phyloP scores from a whole-genome alignment of 2,329 filamentous ascomycete genomes.

The Aspergillus ibericus region DNA sequence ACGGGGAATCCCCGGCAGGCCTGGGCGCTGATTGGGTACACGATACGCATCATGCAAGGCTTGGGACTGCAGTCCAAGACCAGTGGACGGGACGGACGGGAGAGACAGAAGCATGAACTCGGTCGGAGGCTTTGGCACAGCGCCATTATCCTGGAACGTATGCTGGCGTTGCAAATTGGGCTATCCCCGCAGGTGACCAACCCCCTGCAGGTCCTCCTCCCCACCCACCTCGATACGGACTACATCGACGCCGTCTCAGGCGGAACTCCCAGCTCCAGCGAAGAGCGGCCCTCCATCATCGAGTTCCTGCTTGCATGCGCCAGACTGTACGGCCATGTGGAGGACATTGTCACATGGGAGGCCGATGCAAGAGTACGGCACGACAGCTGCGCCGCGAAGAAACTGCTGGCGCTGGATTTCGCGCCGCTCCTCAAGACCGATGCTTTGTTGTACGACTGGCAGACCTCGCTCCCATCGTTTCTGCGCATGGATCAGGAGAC shows the following conservation, averaged over 20 bases:
- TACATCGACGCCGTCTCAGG: constrained; percentile 26
- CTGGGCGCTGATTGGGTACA: constrained; percentile 24
- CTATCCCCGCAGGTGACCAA: constrained; percentile 18
- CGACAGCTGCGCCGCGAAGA: constrained; percentile 18
- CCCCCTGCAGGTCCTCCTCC: constrained; percentile 21
- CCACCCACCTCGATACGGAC: constrained; percentile 24
- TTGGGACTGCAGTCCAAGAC: constrained; percentile 21
- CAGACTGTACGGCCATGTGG: constrained; percentile 24
- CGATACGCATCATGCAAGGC: constrained; percentile 22
- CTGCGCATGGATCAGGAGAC: constrained; percentile 9
- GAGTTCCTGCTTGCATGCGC: constrained; percentile 25
- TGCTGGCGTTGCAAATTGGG: constrained; percentile 24
- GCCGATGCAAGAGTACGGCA: constrained; percentile 19
- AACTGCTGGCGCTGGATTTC: constrained; percentile 22
- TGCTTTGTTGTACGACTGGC: constrained; percentile 24
- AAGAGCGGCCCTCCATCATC: constrained; percentile 25
- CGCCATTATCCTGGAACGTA: constrained; percentile 25
- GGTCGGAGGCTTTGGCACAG: constrained; percentile 28
- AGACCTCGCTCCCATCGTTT: constrained; percentile 22
- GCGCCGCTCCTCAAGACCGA: constrained; percentile 20
- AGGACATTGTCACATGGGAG: constrained; percentile 23
- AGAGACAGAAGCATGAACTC: constrained; percentile 21
- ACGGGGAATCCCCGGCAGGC: constrained; percentile 20
- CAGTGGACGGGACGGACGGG: constrained; percentile 15
- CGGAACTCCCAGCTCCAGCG: not conserved